Conservation (phyloP, 2,329 filamentous ascomycete genomes). For the Fusarium foetens region DNA sequence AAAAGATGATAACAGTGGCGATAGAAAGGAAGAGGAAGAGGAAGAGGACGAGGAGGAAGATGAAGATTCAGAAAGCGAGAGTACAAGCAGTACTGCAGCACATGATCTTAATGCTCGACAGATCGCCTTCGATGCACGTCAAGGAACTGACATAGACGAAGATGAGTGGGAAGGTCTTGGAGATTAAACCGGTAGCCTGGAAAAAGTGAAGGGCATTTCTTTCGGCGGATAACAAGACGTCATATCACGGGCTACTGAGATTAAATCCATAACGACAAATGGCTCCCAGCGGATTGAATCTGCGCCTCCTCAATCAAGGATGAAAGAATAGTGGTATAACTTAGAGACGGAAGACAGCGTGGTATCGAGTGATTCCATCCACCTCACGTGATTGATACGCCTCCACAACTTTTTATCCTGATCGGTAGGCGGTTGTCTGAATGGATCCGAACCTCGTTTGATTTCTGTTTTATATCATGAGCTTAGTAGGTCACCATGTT, state of each 20-base stretch:
- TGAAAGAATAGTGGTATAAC: background rate
- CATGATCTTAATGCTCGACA: conserved; percentile 13
- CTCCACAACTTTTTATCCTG: background rate
- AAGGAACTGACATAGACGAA: conserved; percentile 33
- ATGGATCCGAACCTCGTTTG: conserved; percentile 27
- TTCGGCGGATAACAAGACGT: background rate
- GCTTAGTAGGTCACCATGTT: background rate
- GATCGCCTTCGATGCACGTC: conserved; percentile 13
- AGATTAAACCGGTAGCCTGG: conserved; percentile 30
- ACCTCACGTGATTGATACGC: conserved; percentile 17
- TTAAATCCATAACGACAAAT: background rate
- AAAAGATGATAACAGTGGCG: conserved; percentile 37
- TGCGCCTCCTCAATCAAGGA: background rate
- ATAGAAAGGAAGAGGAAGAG: conserved; percentile 19
- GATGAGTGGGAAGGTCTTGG: conserved; percentile 44
- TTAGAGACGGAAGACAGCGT: background rate
- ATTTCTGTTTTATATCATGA: background rate
- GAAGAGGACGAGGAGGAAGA: conserved; percentile 13
- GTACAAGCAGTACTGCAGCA: conserved; percentile 5
- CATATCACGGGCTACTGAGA: background rate
- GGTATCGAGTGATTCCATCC: conserved; percentile 19
- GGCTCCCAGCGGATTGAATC: background rate
- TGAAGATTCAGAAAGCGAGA: conserved; percentile 13
- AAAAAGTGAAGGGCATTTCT: conserved; percentile 1
- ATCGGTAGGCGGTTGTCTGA: conserved; percentile 6